These are phyloP conservation scores for Chamaenerion angustifolium DNA, from an alignment of 345 rosid species.

Conservation along the genomic window DNA sequence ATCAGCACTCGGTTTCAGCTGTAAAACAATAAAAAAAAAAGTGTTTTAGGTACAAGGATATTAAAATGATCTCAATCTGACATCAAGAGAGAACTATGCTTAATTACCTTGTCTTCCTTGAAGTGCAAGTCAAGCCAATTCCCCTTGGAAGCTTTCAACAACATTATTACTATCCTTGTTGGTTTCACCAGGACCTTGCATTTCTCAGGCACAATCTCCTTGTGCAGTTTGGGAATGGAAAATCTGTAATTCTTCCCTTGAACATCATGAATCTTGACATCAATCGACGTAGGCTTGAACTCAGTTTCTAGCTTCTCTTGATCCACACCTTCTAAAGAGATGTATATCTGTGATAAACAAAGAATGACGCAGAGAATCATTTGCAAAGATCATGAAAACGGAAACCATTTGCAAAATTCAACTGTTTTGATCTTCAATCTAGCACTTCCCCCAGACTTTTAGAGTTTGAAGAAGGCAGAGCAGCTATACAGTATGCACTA, in stretches of 20 bases:
- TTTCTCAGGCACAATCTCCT: conserved; percentile 72
- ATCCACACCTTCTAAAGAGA: conserved; percentile 68
- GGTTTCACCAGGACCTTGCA: conserved; percentile 71
- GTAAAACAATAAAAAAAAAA: background rate
- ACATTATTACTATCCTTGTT: conserved; percentile 42
- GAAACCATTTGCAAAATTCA: too few relatives aligned
- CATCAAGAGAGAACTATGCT: background rate
- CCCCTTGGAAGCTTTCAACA: conserved; percentile 67
- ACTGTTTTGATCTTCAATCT: too few relatives aligned
- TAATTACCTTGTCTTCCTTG: conserved; percentile 82
- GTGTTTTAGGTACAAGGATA: background rate
- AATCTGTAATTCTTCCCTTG: conserved; percentile 75
- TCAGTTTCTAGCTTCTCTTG: conserved; percentile 57
- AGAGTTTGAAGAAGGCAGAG: too few relatives aligned
- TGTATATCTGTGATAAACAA: conserved; percentile 37
- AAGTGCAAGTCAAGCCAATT: conserved; percentile 78
- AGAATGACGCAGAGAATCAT: background rate
- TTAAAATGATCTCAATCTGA: background rate
- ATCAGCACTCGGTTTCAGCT: conserved; percentile 76
- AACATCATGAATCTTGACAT: conserved; percentile 64
- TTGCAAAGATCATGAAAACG: too few relatives aligned
- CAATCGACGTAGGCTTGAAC: conserved; percentile 51
- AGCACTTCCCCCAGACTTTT: too few relatives aligned
- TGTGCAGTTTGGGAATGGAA: conserved; percentile 51
- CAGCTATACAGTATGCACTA: too few relatives aligned